phyloP scores from a whole-genome alignment of 2,329 filamentous ascomycete species.

The Trichoderma sp. region DNA sequence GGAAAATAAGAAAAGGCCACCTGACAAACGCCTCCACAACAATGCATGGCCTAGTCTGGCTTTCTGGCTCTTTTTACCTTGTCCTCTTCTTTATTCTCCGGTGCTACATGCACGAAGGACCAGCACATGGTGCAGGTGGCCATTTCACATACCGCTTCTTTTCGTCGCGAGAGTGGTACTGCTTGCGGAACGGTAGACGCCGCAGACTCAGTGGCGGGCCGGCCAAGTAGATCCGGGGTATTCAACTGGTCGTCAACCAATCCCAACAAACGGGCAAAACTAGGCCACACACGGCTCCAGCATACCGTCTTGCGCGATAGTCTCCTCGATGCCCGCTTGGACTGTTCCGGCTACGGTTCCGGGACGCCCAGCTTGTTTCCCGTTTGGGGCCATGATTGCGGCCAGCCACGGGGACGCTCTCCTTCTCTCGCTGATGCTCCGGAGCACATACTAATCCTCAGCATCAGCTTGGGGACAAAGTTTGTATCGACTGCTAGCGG shows the following conservation, averaged over 20 bases:
- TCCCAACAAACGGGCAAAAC: constrained; percentile 21
- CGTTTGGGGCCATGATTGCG: constrained; percentile 3
- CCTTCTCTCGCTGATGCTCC: not conserved
- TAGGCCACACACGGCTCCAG: not conserved
- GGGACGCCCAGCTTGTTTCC: constrained; percentile 12
- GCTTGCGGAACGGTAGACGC: constrained; percentile 5
- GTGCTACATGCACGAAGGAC: not conserved
- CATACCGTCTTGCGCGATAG: not conserved
- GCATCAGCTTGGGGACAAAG: not conserved
- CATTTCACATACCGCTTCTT: constrained; percentile 25
- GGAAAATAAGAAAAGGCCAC: constrained; percentile 15
- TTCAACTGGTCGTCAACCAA: not conserved
- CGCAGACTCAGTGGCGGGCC: not conserved
- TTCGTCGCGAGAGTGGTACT: not conserved
- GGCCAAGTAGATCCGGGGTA: constrained; percentile 20
- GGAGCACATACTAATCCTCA: not conserved
- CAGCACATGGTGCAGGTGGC: constrained; percentile 9
- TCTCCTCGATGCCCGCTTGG: constrained; percentile 5
- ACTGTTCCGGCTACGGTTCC: constrained; percentile 24
- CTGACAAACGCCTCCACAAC: constrained; percentile 28
- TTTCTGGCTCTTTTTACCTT: constrained; percentile 5
- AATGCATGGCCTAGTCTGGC: constrained; percentile 14
- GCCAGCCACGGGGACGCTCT: constrained; percentile 22
- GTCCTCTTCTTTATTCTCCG: constrained; percentile 9
- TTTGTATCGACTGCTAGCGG: not conserved